Evolutionary conservation across 2,329 filamentous ascomycete species (phyloP).

Genomic region (Fusarium goolgardi): DNA sequence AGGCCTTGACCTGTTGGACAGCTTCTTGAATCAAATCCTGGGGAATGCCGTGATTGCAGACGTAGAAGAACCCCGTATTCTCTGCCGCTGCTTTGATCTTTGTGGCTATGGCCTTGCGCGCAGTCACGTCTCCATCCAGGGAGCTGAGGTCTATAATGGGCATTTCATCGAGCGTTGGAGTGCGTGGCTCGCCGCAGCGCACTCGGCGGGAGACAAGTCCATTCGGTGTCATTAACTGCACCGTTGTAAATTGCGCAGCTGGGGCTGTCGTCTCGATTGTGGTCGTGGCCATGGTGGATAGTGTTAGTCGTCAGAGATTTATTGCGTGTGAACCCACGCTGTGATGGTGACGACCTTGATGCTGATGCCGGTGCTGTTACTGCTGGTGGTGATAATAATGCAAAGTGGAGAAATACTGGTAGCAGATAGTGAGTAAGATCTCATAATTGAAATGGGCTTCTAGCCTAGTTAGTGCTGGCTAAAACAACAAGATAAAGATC

Average conservation of each 20-base stretch:
- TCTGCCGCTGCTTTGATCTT: background rate
- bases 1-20: background rate
- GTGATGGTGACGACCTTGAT: too few relatives aligned
- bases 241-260: background rate
- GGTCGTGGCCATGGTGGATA: background rate
- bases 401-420: background rate
- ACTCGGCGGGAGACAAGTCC: conserved; percentile 17
- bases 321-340: too few relatives aligned
- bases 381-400: accelerated
- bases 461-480: accelerated
- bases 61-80: conserved; percentile 6
- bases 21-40: background rate
- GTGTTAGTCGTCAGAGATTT: too few relatives aligned
- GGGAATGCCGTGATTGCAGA: background rate
- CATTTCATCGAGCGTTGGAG: conserved; percentile 10
- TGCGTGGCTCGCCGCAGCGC: conserved; percentile 11
- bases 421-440: background rate
- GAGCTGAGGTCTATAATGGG: conserved; percentile 13
- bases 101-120: background rate
- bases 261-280: background rate
- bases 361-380: background rate
- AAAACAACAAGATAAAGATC: accelerated
- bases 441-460: too few relatives aligned
- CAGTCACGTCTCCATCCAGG: background rate
- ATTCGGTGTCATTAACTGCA: conserved; percentile 12